Evolutionary conservation across 129 eudicot genomes (phyloP).

Genomic region (Artemisia tridentata): DNA sequence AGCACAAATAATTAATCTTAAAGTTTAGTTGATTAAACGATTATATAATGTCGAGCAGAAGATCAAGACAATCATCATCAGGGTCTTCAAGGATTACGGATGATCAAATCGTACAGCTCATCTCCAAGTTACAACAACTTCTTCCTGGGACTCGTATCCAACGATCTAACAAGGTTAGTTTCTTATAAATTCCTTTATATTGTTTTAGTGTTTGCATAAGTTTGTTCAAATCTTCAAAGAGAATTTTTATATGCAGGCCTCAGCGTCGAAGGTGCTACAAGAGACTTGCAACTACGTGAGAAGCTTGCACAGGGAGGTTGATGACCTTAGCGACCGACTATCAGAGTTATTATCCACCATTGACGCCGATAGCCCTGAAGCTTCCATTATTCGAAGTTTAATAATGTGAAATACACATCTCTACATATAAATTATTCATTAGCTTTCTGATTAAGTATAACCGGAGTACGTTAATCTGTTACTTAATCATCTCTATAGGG

Average conservation of each 20-base stretch:
- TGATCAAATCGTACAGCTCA: conserved; percentile 80
- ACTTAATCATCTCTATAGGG: conserved; percentile 23
- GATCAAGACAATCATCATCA: conserved; percentile 65
- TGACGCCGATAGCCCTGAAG: conserved; percentile 72
- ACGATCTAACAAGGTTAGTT: conserved; percentile 73
- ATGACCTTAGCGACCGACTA: conserved; percentile 71
- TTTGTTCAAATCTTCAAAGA: no score
- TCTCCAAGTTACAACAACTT: conserved; percentile 81
- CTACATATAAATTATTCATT: conserved; percentile 16
- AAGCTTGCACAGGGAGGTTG: conserved; percentile 71
- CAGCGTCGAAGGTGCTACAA: conserved; percentile 73
- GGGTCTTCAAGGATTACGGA: conserved; percentile 63
- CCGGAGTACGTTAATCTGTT: conserved; percentile 10
- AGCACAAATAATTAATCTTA: background rate
- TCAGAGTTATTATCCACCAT: conserved; percentile 61
- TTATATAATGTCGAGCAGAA: conserved; percentile 64
- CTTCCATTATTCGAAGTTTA: conserved; percentile 73
- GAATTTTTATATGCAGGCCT: conserved; percentile 33
- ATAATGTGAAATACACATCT: conserved; percentile 34
- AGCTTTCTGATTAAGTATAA: conserved; percentile 32
- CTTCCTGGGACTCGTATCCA: conserved; percentile 74
- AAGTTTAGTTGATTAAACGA: background rate
- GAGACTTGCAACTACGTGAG: conserved; percentile 78
- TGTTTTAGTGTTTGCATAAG: background rate
- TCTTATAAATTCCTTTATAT: background rate